These are phyloP conservation scores for Clonostachys rosea DNA, from an alignment of 2,329 filamentous ascomycete genomes.

Conservation along the genomic window DNA sequence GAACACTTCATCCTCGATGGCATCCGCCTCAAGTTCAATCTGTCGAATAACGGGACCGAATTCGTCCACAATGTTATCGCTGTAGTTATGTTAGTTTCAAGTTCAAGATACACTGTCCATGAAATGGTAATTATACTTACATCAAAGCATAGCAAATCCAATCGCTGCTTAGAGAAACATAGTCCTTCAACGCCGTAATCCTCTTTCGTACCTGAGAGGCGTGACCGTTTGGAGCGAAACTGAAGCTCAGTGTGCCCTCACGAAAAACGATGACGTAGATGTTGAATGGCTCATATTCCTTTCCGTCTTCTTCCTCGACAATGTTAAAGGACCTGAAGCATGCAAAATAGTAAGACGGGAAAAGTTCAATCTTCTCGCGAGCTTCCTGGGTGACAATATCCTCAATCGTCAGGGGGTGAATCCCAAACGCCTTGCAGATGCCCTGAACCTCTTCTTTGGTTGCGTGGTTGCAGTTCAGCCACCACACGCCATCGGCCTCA, in stretches of 20 bases:
- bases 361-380: slow-evolving; percentile 96
- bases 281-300: slow-evolving; percentile 91
- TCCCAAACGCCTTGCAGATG: slow-evolving; percentile 90
- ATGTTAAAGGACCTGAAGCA: slow-evolving; percentile 90
- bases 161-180: slow-evolving; percentile 89
- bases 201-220: slow-evolving; percentile 84
- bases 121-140: slow-evolving; percentile 41
- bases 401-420: slow-evolving; percentile 92
- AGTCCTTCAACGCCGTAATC: slow-evolving; percentile 90
- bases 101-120: background rate
- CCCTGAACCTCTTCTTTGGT: slow-evolving; percentile 83
- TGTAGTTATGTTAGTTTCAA: slow-evolving; percentile 18
- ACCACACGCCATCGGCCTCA: slow-evolving; percentile 84
- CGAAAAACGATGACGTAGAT: slow-evolving; percentile 96
- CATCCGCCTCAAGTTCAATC: slow-evolving; percentile 83
- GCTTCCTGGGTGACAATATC: slow-evolving; percentile 95
- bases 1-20: slow-evolving; percentile 94
- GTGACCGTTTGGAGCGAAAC: slow-evolving; percentile 82
- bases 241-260: slow-evolving; percentile 92
- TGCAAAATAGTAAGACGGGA: slow-evolving; percentile 96
- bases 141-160: slow-evolving; percentile 99
- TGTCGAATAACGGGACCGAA: slow-evolving; percentile 87
- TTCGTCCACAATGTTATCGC: slow-evolving; percentile 94
- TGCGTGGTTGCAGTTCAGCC: slow-evolving; percentile 90
- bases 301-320: slow-evolving; percentile 71